These are phyloP conservation scores for Aureobasidium mangrovei DNA, from an alignment of 2,329 filamentous ascomycete species.

Conservation along the genomic window DNA sequence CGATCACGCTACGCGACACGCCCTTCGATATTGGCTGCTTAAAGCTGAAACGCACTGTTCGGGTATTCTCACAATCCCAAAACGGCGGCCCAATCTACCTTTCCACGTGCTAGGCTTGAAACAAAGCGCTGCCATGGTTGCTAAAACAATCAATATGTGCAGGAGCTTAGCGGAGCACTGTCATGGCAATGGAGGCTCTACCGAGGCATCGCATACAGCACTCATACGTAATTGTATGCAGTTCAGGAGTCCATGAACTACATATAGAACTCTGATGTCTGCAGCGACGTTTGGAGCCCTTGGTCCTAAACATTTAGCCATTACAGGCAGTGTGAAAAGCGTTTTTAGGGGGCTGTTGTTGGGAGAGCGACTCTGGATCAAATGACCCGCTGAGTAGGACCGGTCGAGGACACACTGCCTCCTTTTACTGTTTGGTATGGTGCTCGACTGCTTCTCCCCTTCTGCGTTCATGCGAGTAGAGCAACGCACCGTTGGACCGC, in stretches of 20 bases:
- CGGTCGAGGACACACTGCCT: background rate
- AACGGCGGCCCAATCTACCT: constrained; percentile 2
- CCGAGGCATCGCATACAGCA: too few relatives aligned
- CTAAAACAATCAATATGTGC: constrained; percentile 6
- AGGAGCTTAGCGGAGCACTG: background rate
- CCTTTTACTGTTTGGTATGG: background rate
- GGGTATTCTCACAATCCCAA: background rate
- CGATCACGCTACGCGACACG: constrained; percentile 8
- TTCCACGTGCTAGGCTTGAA: constrained; percentile 4
- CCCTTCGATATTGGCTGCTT: background rate
- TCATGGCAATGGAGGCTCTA: background rate
- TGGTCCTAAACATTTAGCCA: background rate
- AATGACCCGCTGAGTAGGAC: background rate
- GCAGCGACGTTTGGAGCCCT: constrained; percentile 2
- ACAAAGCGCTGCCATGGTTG: constrained; percentile 5
- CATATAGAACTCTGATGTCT: constrained; percentile 1
- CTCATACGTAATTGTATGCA: background rate
- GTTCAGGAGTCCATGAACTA: constrained; percentile 4
- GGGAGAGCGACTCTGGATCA: background rate
- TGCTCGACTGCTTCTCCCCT: background rate
- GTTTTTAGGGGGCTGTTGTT: constrained; percentile 1
- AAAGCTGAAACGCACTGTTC: constrained; percentile 5
- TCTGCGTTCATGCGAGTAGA: background rate
- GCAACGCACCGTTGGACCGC: constrained; percentile 1
- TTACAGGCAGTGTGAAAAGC: background rate